Evolutionary conservation across 225 moss, liverwort and hornwort species (phyloP).

Genomic region (Sphagnum tenellum): DNA sequence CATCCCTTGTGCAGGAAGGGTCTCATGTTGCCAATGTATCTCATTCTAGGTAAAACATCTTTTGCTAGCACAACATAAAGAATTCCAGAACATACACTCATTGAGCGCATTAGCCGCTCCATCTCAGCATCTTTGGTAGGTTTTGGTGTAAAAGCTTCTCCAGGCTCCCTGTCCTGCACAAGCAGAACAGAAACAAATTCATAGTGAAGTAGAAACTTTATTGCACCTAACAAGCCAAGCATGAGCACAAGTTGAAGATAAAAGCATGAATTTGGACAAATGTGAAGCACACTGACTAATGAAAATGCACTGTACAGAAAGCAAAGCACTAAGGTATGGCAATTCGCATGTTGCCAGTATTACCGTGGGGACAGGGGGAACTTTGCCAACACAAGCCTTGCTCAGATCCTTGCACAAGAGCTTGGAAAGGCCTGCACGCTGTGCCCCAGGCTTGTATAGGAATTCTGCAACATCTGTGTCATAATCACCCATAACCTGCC

Average conservation of each 20-base stretch:
- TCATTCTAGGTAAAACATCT: too few relatives aligned
- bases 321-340: neutral
- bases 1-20: neutral
- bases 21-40: too few relatives aligned
- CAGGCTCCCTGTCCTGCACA: slow-evolving; percentile 61
- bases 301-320: too few relatives aligned
- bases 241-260: neutral
- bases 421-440: slow-evolving; percentile 54
- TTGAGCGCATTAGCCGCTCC: slow-evolving; percentile 72
- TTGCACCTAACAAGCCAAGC: neutral
- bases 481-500: slow-evolving; percentile 85
- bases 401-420: slow-evolving; percentile 80
- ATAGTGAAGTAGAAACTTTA: too few relatives aligned
- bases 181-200: neutral
- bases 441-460: slow-evolving; percentile 47
- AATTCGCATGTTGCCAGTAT: neutral
- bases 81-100: slow-evolving; percentile 43
- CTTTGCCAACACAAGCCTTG: slow-evolving; percentile 55
- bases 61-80: too few relatives aligned
- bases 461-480: slow-evolving; percentile 85
- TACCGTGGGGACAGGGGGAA: slow-evolving; percentile 63
- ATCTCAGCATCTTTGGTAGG: slow-evolving; percentile 77
- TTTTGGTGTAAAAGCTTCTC: slow-evolving; percentile 61
- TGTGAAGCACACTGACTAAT: too few relatives aligned
- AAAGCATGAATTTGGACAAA: too few relatives aligned